These are phyloP conservation scores for Coemansia sp. DNA, from an alignment of 192 early-diverging fungal species.

Conservation along the genomic window DNA sequence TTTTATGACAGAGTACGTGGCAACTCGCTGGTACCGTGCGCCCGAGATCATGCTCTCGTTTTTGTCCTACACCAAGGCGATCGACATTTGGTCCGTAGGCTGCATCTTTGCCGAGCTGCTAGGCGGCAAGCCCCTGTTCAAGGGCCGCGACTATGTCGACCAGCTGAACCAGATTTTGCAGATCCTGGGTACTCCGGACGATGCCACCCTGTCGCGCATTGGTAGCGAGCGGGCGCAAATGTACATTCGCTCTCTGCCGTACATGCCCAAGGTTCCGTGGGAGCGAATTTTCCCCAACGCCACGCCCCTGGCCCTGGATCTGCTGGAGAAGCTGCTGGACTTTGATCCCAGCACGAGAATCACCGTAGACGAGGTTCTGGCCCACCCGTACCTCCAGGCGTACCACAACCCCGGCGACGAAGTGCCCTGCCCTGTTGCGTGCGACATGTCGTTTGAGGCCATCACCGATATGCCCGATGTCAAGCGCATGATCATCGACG, in stretches of 20 bases:
- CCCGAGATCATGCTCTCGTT: constrained; percentile 99
- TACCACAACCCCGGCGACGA: constrained; percentile 93
- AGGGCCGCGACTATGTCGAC: constrained; percentile 96
- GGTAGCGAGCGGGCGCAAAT: constrained; percentile 92
- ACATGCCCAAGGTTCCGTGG: constrained; percentile 88
- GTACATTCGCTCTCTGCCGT: constrained; percentile 89
- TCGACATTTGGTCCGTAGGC: constrained; percentile 98
- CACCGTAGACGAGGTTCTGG: constrained; percentile 88
- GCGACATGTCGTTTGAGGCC: constrained; percentile 49
- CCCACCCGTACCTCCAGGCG: constrained; percentile 87
- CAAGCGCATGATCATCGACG: constrained; percentile 74
- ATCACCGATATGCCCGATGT: constrained; percentile 41
- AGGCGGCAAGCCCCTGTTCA: constrained; percentile 90
- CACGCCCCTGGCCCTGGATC: constrained; percentile 74
- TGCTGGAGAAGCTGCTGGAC: constrained; percentile 81
- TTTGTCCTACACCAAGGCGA: constrained; percentile 98
- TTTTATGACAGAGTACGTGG: constrained; percentile 99
- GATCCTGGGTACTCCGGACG: constrained; percentile 95
- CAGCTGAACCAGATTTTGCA: constrained; percentile 96
- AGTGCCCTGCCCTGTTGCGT: constrained; percentile 44
- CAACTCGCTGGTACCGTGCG: constrained; percentile 98
- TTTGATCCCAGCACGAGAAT: constrained; percentile 94
- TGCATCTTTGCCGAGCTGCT: constrained; percentile 99
- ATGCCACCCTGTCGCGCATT: constrained; percentile 79
- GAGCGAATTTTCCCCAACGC: constrained; percentile 83